phyloP scores from a whole-genome alignment of 345 rosid genomes.

The Salix arbutifolia region DNA sequence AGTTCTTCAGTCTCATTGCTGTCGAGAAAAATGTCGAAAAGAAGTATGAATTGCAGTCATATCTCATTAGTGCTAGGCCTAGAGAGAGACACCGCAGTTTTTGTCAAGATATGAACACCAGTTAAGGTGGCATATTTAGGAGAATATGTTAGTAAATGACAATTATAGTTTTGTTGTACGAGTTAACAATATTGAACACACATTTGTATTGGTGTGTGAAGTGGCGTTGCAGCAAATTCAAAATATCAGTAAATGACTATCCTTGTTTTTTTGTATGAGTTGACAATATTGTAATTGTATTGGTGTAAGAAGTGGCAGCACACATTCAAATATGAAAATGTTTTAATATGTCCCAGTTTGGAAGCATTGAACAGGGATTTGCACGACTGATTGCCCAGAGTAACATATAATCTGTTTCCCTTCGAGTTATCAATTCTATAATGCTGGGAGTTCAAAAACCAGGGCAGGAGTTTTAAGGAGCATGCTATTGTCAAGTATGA shows the following conservation, averaged over 20 bases:
- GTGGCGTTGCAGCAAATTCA: not conserved
- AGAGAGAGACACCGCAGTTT: not conserved
- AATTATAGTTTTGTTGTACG: not conserved
- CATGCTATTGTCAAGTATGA: not conserved
- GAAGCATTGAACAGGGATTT: not conserved
- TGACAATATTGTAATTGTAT: not conserved
- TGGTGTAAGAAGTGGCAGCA: not conserved
- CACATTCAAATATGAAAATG: not conserved
- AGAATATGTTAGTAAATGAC: not conserved
- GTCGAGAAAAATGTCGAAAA: not conserved
- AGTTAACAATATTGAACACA: not conserved
- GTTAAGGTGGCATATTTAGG: not conserved
- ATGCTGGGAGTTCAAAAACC: not conserved
- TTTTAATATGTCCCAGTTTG: not conserved
- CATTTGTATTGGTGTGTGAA: not conserved
- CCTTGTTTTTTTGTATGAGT: not conserved
- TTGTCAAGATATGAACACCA: not conserved
- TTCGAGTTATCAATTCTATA: not conserved
- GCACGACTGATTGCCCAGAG: not conserved
- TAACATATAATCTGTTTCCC: not conserved
- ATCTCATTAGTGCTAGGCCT: not conserved
- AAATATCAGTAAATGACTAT: not conserved
- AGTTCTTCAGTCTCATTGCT: constrained; percentile 2
- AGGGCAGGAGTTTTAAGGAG: not conserved
- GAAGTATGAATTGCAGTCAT: not conserved